Evolutionary conservation across 176 grass and related monocot genomes (phyloP).

Genomic region (Ensete ventricosum): DNA sequence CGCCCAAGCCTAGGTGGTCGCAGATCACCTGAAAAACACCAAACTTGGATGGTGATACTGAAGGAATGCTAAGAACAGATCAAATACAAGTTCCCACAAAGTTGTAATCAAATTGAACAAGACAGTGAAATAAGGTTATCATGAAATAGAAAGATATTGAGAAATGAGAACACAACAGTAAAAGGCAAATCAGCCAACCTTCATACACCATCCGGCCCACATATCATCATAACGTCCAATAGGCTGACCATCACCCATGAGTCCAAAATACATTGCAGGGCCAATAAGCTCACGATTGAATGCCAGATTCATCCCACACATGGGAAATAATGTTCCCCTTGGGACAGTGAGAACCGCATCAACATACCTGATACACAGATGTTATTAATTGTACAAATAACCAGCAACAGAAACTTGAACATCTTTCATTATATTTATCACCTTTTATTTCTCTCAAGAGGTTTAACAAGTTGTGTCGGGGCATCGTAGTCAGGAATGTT

Average conservation of each 20-base stretch:
- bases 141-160: not conserved
- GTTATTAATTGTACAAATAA: not conserved
- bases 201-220: slow-evolving; percentile 73
- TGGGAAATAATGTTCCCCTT: slow-evolving; percentile 57
- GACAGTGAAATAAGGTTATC: not conserved
- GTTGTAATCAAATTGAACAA: not conserved
- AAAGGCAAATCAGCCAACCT: slow-evolving; percentile 27
- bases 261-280: slow-evolving; percentile 70
- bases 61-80: not conserved
- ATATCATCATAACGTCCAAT: slow-evolving; percentile 70
- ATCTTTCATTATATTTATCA: not conserved
- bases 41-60: not conserved
- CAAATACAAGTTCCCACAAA: not conserved
- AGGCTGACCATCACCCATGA: slow-evolving; percentile 71
- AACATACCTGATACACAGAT: slow-evolving; percentile 43
- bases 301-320: slow-evolving; percentile 78
- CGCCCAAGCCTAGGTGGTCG: slow-evolving; percentile 43
- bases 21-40: slow-evolving; percentile 39
- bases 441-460: slow-evolving; percentile 47
- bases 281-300: slow-evolving; percentile 73
- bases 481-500: slow-evolving; percentile 74
- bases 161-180: not conserved
- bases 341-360: slow-evolving; percentile 63
- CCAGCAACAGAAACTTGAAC: not conserved
- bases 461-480: slow-evolving; percentile 68